Percentiles rank a stretch among this genome's conserved stretches.
Evolutionary conservation across 805 yeast genomes (phyloP).

Genomic region (Lipomyces oligophaga): DNA sequence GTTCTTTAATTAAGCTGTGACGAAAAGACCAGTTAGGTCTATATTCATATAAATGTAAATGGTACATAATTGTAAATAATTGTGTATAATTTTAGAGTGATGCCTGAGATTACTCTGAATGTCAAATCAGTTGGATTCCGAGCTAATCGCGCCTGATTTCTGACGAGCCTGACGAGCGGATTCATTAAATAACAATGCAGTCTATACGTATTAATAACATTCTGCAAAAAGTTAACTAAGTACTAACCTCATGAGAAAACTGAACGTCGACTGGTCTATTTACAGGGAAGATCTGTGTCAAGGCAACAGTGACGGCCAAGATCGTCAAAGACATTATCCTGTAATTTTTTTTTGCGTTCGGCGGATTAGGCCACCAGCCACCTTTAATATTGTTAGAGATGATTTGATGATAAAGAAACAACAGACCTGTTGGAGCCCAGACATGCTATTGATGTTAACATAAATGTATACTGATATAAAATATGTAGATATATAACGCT

Average conservation of each 20-base stretch:
- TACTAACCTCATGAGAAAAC: neutral
- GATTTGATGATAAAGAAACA: neutral
- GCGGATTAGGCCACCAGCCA: conserved; percentile 56
- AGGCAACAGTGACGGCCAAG: conserved; percentile 6
- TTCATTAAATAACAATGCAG: conserved; percentile 9
- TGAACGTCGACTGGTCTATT: conserved; percentile 5
- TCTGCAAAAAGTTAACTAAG: neutral
- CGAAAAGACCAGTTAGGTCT: neutral
- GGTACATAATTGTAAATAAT: neutral
- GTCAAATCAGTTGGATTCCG: conserved; percentile 3
- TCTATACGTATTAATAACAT: neutral
- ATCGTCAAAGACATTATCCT: conserved; percentile 40
- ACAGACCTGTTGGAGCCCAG: conserved; percentile 30
- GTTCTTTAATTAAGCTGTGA: neutral
- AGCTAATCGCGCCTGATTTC: conserved; percentile 2
- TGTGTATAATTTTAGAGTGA: neutral
- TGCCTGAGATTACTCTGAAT: neutral
- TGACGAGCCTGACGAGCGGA: conserved; percentile 16
- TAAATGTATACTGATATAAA: neutral
- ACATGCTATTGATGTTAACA: conserved; percentile 27
- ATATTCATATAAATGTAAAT: neutral
- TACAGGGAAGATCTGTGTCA: conserved; percentile 12
- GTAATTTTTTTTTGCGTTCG: conserved; percentile 48
- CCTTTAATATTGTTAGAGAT: conserved; percentile 34
- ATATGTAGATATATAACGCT: neutral